phyloP scores from a whole-genome alignment of 208 protist species.

The Acanthamoeba rhysodes region DNA sequence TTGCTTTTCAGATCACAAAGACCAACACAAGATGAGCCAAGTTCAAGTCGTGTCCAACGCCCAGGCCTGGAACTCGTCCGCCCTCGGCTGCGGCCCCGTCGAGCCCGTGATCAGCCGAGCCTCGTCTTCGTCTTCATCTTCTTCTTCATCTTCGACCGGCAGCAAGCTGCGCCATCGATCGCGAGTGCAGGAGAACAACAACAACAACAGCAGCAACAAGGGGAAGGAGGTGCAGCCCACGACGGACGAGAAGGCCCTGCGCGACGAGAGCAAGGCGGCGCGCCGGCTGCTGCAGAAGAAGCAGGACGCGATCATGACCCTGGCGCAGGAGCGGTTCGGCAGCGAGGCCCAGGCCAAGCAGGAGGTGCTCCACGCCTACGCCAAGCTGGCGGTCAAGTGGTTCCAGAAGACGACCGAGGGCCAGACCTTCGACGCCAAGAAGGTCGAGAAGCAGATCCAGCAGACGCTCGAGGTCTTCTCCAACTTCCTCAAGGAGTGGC shows the following conservation, averaged over 20 bases:
- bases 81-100: not conserved
- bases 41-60: constrained; percentile 49
- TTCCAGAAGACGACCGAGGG: constrained; percentile 73
- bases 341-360: constrained; percentile 46
- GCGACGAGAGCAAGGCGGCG: constrained; percentile 47
- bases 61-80: constrained; percentile 27
- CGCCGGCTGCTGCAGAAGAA: constrained; percentile 68
- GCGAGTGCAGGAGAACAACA: not conserved
- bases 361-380: constrained; percentile 48
- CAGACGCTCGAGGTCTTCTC: constrained; percentile 71
- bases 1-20: not conserved
- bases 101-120: not conserved
- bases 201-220: not conserved
- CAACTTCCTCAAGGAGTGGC: constrained; percentile 76
- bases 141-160: not conserved
- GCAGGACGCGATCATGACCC: constrained; percentile 34
- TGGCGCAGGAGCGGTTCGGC: constrained; percentile 62
- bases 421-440: constrained; percentile 69
- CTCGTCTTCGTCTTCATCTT: no score
- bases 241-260: not conserved
- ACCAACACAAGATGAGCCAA: not conserved
- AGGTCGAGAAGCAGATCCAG: constrained; percentile 77
- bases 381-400: constrained; percentile 70
- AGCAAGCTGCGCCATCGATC: constrained; percentile 31
- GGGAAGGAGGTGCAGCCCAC: constrained; percentile 42